Conservation (phyloP, 805 yeast species). For the Pichia paraexigua region DNA sequence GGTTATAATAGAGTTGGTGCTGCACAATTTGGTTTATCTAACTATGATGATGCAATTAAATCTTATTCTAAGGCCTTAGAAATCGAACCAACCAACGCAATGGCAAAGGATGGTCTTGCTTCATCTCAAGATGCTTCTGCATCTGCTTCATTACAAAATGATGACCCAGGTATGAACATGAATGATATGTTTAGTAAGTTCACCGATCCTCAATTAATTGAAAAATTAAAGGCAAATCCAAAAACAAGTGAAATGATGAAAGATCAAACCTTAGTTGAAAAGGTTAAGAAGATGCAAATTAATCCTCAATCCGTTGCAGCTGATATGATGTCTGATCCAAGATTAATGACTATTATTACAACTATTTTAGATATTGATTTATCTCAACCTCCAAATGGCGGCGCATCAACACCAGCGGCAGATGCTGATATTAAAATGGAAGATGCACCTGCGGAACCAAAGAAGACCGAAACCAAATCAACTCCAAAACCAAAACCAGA, state of each 20-base stretch:
- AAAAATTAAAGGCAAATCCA: slow-evolving; percentile 73
- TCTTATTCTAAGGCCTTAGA: slow-evolving; percentile 74
- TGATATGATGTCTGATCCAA: slow-evolving; percentile 69
- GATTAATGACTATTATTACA: slow-evolving; percentile 84
- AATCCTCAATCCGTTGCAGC: slow-evolving; percentile 72
- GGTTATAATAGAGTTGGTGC: slow-evolving; percentile 93
- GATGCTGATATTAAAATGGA: slow-evolving; percentile 30
- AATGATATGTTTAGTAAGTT: slow-evolving; percentile 54
- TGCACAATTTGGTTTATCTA: slow-evolving; percentile 82
- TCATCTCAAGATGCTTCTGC: slow-evolving; percentile 56
- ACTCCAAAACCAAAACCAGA: slow-evolving; percentile 25
- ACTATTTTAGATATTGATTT: slow-evolving; percentile 77
- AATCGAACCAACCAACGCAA: slow-evolving; percentile 71
- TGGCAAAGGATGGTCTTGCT: slow-evolving; percentile 77
- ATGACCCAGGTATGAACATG: slow-evolving; percentile 39
- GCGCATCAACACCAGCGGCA: slow-evolving; percentile 17
- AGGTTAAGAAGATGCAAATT: slow-evolving; percentile 49
- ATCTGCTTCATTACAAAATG: slow-evolving; percentile 14
- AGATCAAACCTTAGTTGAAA: slow-evolving; percentile 75
- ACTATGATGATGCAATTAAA: slow-evolving; percentile 63
- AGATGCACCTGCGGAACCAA: slow-evolving; percentile 22
- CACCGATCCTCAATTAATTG: slow-evolving; percentile 64
- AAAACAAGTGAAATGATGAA: slow-evolving; percentile 80
- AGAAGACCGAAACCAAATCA: slow-evolving; percentile 4
- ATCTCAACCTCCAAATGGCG: slow-evolving; percentile 25